phyloP scores from a whole-genome alignment of 192 early-diverging fungal species.

The Pilaira anomala region DNA sequence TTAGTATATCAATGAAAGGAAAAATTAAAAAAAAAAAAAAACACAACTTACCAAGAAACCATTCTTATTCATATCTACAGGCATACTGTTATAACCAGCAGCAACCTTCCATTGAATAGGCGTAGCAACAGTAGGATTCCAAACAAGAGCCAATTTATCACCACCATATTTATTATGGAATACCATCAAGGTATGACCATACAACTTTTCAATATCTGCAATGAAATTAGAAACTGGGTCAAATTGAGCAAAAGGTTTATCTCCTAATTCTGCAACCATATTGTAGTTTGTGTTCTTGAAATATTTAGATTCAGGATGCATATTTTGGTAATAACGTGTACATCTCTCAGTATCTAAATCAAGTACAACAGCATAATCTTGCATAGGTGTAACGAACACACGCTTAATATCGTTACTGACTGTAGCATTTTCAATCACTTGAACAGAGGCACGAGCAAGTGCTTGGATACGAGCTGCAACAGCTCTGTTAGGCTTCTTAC shows the following conservation, averaged over 20 bases:
- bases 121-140: conserved; percentile 54
- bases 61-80: conserved; percentile 46
- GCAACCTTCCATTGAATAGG: conserved; percentile 65
- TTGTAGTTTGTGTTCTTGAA: conserved; percentile 42
- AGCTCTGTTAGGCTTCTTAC: conserved; percentile 49
- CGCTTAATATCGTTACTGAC: conserved; percentile 43
- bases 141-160: conserved; percentile 64
- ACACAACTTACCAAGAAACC: conserved; percentile 42
- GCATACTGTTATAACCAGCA: conserved; percentile 53
- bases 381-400: conserved; percentile 77
- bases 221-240: conserved; percentile 73
- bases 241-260: conserved; percentile 64
- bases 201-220: conserved; percentile 60
- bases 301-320: conserved; percentile 52
- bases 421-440: conserved; percentile 41
- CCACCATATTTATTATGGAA: conserved; percentile 79
- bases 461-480: conserved; percentile 59
- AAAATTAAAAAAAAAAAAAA: not conserved
- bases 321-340: conserved; percentile 58
- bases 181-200: conserved; percentile 62
- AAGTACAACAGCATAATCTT: conserved; percentile 77
- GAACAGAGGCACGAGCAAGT: conserved; percentile 65
- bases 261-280: conserved; percentile 50
- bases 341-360: conserved; percentile 57
- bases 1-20: not conserved